Evolutionary conservation across 306 rosid species (phyloP).

Genomic region (Acacia confusa): DNA sequence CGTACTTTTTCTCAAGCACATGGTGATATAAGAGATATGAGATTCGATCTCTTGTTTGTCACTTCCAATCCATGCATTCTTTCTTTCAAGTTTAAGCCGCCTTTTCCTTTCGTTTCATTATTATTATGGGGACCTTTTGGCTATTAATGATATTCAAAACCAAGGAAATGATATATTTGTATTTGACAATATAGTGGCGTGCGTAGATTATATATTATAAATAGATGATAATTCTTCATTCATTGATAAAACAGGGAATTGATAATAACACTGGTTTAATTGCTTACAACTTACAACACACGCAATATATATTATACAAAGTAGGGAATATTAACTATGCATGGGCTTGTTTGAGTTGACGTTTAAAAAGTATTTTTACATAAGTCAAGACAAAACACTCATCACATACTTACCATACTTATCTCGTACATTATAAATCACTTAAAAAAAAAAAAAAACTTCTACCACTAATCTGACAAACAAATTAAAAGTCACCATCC

Average conservation of each 20-base stretch:
- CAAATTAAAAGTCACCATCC: background rate
- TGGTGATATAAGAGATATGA: background rate
- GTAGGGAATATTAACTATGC: constrained; percentile 2
- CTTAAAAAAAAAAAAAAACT: too few species aligned
- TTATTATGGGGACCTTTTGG: background rate
- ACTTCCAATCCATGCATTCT: background rate
- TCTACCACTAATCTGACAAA: too few species aligned
- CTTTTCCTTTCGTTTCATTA: background rate
- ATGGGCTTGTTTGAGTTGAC: too few species aligned
- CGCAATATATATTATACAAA: background rate
- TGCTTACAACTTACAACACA: constrained; percentile 18
- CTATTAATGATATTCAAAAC: background rate
- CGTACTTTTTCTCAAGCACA: background rate
- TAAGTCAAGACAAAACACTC: too few species aligned
- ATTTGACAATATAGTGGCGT: background rate
- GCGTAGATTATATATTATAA: background rate
- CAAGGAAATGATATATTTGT: background rate
- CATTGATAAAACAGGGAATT: background rate
- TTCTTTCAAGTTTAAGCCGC: background rate
- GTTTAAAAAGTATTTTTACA: too few species aligned
- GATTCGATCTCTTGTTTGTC: background rate
- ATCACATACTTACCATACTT: too few species aligned
- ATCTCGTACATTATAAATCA: too few species aligned
- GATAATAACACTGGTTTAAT: background rate
- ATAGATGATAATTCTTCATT: constrained; percentile 17